Base-by-base conservation (phyloP, 371 early-diverging fungal genomes). In the Lichtheimia ramosa region DNA sequence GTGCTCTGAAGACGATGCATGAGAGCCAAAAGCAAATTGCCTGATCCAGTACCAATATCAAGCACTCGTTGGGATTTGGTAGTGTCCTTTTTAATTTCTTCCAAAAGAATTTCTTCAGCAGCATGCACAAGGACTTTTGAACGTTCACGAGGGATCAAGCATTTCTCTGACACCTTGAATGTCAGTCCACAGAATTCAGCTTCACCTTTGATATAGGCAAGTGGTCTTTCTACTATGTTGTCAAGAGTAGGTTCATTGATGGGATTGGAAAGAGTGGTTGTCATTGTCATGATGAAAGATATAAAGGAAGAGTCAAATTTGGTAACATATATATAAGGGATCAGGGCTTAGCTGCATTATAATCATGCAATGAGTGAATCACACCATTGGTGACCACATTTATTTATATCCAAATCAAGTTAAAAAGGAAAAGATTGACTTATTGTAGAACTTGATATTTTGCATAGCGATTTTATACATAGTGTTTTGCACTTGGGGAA, bases 1-100 rank as follows among this genome's bases (percentile, higher is more conserved):
- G 8, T 34, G 34, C 10, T 34, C 10, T 34, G 34, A 10, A 34
- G 6, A 34, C 34, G 34, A 2, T 71, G 42, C 6, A 91, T 66
- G 16, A 87, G 68, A 0, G 92, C 84, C 13, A 90, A 49, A 1
- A 92, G 54, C 7, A 92, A 59, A 66, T 89, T 89, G 1, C 90
- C 92, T 57, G 83, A 86, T 0, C 92, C 92, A 3, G 92, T 92
- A 0, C 92, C 92, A 28, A 92, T 75, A 65, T 92, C 92, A 55
- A 91, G 62, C 3, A 90, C 61, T 10, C 66, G 74, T 1, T 50
- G 57, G 8, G 34, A 8, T 34, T 34, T 34, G 5, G 59, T 14
- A 46, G 10, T 21, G 7, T 50, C 5, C 23, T 58, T 20, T 34
- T 10, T 34, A 0, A 34, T 34, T 34, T 34, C 34, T 7, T 21